Percentiles rank a stretch among this genome's conserved stretches.
Evolutionary conservation across 106 monocot genomes (phyloP).

Genomic region (Allium cepa): DNA sequence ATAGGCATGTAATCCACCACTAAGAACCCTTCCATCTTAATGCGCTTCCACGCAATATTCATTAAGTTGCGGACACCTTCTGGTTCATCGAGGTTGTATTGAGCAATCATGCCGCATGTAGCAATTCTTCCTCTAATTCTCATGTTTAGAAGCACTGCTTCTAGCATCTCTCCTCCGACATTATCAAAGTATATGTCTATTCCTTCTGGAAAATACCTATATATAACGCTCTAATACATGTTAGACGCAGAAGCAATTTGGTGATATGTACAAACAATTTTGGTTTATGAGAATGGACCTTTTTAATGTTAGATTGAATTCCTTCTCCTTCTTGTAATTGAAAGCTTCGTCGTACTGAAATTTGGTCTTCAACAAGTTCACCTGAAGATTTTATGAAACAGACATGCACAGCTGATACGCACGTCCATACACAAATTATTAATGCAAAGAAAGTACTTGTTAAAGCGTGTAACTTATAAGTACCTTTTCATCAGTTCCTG

Average conservation of each 20-base stretch:
- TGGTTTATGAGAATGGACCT: too few species aligned
- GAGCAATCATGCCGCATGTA: slow-evolving; percentile 20
- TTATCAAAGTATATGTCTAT: slow-evolving; percentile 21
- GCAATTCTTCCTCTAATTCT: slow-evolving; percentile 6
- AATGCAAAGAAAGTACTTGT: background rate
- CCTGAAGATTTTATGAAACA: background rate
- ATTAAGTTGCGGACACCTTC: slow-evolving; percentile 17
- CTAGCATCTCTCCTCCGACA: slow-evolving; percentile 19
- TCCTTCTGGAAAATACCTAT: slow-evolving; percentile 17
- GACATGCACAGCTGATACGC: background rate
- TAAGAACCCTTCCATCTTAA: slow-evolving; percentile 19
- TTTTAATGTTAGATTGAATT: too few species aligned
- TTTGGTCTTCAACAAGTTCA: too few species aligned
- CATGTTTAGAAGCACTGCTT: slow-evolving; percentile 12
- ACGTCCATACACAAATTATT: background rate
- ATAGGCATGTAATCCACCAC: background rate
- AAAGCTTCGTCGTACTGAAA: too few species aligned
- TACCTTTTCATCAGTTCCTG: slow-evolving; percentile 19
- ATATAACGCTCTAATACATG: too few species aligned
- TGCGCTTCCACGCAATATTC: background rate
- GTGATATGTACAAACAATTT: too few species aligned
- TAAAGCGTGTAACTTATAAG: background rate
- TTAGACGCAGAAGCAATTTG: too few species aligned
- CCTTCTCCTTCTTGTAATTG: too few species aligned
- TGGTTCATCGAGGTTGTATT: background rate